These are phyloP conservation scores for Aspergillus sp. DNA, from an alignment of 2,329 filamentous ascomycete species.

Conservation along the genomic window DNA sequence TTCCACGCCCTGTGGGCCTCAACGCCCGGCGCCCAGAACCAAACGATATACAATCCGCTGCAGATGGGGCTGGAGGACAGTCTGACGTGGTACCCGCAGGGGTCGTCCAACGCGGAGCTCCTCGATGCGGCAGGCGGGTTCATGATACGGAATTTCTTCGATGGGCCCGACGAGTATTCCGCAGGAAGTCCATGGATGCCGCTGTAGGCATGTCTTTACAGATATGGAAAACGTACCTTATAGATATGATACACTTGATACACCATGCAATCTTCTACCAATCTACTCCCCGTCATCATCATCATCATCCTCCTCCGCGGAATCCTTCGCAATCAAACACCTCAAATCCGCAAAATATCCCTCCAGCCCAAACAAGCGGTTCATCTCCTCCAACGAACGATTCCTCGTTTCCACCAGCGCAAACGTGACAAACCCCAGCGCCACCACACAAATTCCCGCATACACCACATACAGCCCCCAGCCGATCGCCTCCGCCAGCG, in stretches of 20 bases:
- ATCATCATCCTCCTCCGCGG: neutral
- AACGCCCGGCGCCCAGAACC: no score
- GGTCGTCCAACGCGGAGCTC: no score
- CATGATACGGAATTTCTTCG: conserved; percentile 18
- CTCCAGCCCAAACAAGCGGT: conserved; percentile 17
- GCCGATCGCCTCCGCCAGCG: conserved; percentile 16
- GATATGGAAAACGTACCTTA: neutral
- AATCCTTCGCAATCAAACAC: neutral
- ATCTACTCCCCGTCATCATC: neutral
- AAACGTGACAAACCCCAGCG: conserved; percentile 19
- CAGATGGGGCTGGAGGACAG: no score
- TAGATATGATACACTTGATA: neutral
- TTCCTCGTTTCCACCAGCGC: conserved; percentile 17
- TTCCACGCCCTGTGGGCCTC: no score
- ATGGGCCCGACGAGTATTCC: conserved; percentile 9
- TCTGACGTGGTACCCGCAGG: no score
- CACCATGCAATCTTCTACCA: neutral
- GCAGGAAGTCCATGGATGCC: conserved; percentile 8
- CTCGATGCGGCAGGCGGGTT: no score
- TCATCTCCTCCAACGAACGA: conserved; percentile 18
- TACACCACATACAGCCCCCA: conserved; percentile 22
- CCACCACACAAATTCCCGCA: conserved; percentile 16
- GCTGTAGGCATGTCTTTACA: no score
- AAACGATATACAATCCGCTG: no score
- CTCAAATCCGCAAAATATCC: conserved; percentile 10